Conservation (phyloP, 108 stramenopile genomes). For the Discostella pseudostelligera region DNA sequence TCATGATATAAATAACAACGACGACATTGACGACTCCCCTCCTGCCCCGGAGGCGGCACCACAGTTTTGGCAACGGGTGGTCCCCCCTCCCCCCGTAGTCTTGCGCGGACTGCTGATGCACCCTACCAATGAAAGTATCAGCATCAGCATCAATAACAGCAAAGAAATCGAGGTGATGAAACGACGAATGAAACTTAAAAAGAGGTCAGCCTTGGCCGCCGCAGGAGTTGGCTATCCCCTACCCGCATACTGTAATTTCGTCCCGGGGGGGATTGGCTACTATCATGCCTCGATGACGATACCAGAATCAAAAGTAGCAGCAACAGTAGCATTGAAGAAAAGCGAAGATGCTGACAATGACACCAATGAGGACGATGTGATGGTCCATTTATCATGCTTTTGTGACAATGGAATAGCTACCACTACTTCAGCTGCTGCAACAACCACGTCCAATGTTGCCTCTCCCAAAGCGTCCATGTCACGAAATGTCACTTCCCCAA, state of each 20-base stretch:
- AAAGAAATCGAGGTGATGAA: not conserved
- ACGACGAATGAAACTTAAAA: not conserved
- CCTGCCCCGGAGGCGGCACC: not conserved
- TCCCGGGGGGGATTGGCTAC: conserved; percentile 62
- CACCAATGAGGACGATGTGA: not conserved
- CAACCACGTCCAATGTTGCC: no score
- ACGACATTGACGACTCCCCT: not conserved
- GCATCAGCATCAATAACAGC: not conserved
- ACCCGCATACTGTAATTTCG: conserved; percentile 70
- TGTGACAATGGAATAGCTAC: not conserved
- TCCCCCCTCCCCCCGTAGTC: not conserved
- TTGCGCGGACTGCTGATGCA: not conserved
- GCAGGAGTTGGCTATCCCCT: conserved; percentile 57
- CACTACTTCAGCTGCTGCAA: not conserved
- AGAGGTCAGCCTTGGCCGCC: not conserved
- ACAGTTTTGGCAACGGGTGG: not conserved
- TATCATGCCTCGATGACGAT: not conserved
- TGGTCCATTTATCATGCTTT: not conserved
- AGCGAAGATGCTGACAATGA: not conserved
- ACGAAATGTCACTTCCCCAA: not conserved
- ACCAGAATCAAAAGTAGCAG: conserved; percentile 1
- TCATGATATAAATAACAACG: not conserved
- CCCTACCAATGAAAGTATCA: not conserved
- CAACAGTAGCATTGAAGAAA: not conserved
- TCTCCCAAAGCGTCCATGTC: conserved; percentile 2